Conservation (phyloP, 371 early-diverging fungal genomes). For the Mortierella sp. region DNA sequence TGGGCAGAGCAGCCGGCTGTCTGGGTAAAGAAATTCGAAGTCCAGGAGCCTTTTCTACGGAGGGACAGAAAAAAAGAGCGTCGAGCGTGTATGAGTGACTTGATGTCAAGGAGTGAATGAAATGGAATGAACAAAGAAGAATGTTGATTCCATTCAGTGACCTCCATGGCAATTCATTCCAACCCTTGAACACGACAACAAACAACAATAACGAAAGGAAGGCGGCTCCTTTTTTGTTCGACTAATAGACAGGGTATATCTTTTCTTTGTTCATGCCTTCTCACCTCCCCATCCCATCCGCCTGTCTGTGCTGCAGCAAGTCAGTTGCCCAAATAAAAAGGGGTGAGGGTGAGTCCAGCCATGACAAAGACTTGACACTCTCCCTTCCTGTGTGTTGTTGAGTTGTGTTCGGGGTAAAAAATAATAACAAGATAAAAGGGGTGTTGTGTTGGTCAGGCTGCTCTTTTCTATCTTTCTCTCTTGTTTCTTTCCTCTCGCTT, state of each 20-base stretch:
- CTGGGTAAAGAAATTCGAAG: slow-evolving; percentile 26
- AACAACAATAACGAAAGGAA: not conserved
- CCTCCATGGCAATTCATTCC: not conserved
- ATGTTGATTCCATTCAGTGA: not conserved
- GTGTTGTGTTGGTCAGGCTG: slow-evolving; percentile 6
- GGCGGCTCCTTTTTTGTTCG: not conserved
- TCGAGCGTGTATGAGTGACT: not conserved
- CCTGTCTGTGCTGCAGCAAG: slow-evolving; percentile 8
- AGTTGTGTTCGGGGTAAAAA: not conserved
- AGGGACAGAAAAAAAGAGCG: not conserved
- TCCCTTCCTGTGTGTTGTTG: not conserved
- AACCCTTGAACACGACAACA: not conserved
- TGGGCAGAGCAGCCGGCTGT: slow-evolving; percentile 18
- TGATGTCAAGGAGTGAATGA: not conserved
- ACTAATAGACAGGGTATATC: not conserved
- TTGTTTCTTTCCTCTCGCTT: not conserved
- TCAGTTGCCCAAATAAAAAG: slow-evolving; percentile 47
- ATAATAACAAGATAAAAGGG: not conserved
- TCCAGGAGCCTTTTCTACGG: not conserved
- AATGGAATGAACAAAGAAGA: not conserved
- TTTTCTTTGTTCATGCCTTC: slow-evolving; percentile 6
- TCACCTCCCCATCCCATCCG: not conserved
- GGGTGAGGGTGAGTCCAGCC: slow-evolving; percentile 12
- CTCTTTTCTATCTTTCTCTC: not conserved
- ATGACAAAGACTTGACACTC: slow-evolving; percentile 14